phyloP scores from a whole-genome alignment of 257 asterid genomes.

The Salvia rosmarinus region DNA sequence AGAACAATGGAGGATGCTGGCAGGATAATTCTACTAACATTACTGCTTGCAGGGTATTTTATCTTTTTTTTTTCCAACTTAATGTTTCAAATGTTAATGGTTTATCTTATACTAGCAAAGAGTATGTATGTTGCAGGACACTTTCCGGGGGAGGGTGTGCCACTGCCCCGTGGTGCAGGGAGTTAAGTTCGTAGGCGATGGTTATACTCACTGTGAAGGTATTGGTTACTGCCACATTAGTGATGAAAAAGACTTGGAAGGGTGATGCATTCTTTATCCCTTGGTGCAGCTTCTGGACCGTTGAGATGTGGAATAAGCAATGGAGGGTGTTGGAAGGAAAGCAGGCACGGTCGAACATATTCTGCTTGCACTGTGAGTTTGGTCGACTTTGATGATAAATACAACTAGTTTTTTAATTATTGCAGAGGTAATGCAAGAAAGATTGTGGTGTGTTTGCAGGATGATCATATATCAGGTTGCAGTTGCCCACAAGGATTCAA shows the following conservation, averaged over 20 bases:
- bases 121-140: constrained; percentile 53
- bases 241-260: too few relatives aligned
- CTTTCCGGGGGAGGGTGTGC: constrained; percentile 93
- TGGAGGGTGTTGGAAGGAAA: constrained; percentile 94
- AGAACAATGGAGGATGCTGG: constrained; percentile 98
- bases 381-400: background rate
- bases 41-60: constrained; percentile 87
- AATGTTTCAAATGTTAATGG: constrained; percentile 4
- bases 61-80: background rate
- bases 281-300: constrained; percentile 75
- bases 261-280: too few relatives aligned
- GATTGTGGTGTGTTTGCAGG: constrained; percentile 43
- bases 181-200: constrained; percentile 82
- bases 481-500: constrained; percentile 90
- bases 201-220: constrained; percentile 94
- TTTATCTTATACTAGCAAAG: constrained; percentile 16
- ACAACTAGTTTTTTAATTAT: background rate
- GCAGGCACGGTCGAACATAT: constrained; percentile 56
- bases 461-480: constrained; percentile 71
- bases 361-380: constrained; percentile 87
- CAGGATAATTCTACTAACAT: constrained; percentile 74
- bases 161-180: constrained; percentile 91
- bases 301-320: constrained; percentile 75
- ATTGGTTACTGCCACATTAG: background rate
- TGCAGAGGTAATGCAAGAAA: background rate